Conservation (phyloP, 2,329 filamentous ascomycete genomes). For the Cytospora chrysosperma region DNA sequence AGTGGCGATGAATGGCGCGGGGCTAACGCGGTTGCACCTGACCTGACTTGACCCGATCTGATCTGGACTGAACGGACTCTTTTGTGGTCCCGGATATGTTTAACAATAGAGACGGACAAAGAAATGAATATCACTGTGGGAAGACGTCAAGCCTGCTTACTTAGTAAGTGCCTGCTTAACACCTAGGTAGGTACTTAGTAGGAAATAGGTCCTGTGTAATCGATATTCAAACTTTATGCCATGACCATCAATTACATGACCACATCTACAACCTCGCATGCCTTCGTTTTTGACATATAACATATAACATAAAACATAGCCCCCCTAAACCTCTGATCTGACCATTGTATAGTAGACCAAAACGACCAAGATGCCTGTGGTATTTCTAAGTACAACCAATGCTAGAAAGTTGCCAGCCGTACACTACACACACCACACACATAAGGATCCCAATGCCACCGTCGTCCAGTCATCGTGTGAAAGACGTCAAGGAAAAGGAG, state of each 20-base stretch:
- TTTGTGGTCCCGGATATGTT: background rate
- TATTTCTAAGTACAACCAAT: conserved; percentile 21
- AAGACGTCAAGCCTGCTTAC: too few relatives aligned
- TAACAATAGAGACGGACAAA: conserved; percentile 2
- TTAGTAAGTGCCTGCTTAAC: too few relatives aligned
- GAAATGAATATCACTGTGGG: background rate
- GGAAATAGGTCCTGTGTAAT: too few relatives aligned
- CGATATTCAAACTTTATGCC: background rate
- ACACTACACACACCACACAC: background rate
- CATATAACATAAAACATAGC: too few relatives aligned
- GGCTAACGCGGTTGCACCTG: conserved; percentile 18
- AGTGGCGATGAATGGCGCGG: conserved; percentile 8
- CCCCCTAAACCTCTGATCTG: background rate
- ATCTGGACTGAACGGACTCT: too few relatives aligned
- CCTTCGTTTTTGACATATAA: conserved; percentile 3
- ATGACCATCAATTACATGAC: background rate
- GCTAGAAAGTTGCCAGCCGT: background rate
- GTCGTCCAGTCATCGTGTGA: conserved; percentile 20
- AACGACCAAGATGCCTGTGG: background rate
- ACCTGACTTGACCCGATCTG: background rate
- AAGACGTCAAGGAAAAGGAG: conserved; percentile 12
- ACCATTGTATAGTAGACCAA: conserved; percentile 1
- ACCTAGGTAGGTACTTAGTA: too few relatives aligned
- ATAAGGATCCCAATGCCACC: background rate
- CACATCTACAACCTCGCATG: background rate